phyloP scores from a whole-genome alignment of 495 filamentous ascomycete genomes.

The Terfezia claveryi region DNA sequence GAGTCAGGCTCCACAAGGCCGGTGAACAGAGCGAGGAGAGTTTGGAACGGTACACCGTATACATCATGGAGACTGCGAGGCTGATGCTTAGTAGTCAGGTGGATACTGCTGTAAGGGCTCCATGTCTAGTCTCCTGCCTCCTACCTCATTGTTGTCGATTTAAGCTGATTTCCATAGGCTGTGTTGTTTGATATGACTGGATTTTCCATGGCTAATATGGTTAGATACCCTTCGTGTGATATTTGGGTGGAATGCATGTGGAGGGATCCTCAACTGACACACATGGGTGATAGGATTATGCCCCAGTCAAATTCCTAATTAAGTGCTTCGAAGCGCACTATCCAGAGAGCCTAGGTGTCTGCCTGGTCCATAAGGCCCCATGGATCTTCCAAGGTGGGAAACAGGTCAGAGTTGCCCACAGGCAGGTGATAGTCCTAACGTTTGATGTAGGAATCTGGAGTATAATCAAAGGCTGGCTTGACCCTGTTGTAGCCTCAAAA shows the following conservation, averaged over 20 bases:
- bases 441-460: conserved; percentile 44
- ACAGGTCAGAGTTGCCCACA: no score
- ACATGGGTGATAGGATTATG: conserved; percentile 45
- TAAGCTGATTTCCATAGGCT: conserved; percentile 25
- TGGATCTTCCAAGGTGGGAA: conserved; percentile 68
- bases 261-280: background rate
- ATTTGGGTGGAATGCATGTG: background rate
- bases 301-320: conserved; percentile 96
- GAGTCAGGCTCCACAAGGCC: conserved; percentile 56
- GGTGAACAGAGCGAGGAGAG: conserved; percentile 62
- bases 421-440: background rate
- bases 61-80: conserved; percentile 77
- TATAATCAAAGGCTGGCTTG: conserved; percentile 87
- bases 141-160: conserved; percentile 7
- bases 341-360: conserved; percentile 71
- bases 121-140: background rate
- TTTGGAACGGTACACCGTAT: conserved; percentile 77
- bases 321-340: conserved; percentile 99
- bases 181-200: conserved; percentile 90
- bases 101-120: conserved; percentile 64
- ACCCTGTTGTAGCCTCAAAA: conserved; percentile 86
- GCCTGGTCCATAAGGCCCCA: conserved; percentile 90
- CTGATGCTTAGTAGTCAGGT: conserved; percentile 57
- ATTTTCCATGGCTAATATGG: conserved; percentile 89
- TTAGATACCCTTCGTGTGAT: conserved; percentile 20